Conservation (phyloP, 768 basidiomycete genomes). For the Agrocybe pediades region DNA sequence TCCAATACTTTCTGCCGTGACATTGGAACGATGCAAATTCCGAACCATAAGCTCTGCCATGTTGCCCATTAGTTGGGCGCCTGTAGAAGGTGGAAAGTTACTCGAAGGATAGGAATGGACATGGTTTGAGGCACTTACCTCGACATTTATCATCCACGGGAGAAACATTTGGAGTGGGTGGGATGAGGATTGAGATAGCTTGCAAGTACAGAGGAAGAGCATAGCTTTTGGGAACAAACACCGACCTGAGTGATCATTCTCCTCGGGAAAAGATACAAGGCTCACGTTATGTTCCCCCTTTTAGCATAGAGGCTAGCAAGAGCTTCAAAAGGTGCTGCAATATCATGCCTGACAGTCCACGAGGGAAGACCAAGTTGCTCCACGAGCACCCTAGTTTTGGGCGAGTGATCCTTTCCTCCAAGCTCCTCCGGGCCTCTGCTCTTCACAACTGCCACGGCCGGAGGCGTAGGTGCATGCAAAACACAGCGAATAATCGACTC, state of each 20-base stretch:
- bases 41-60: slow-evolving; percentile 46
- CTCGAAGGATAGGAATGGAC: background rate
- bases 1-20: slow-evolving; percentile 31
- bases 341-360: slow-evolving; percentile 61
- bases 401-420: slow-evolving; percentile 3
- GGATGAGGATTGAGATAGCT: slow-evolving; percentile 62
- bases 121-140: slow-evolving; percentile 39
- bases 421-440: background rate
- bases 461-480: slow-evolving; percentile 21
- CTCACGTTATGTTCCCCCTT: slow-evolving; percentile 58
- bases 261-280: slow-evolving; percentile 7
- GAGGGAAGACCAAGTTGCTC: slow-evolving; percentile 57
- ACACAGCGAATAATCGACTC: slow-evolving; percentile 42
- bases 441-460: slow-evolving; percentile 5
- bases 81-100: slow-evolving; percentile 20
- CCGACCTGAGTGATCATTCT: no score
- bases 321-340: slow-evolving; percentile 70
- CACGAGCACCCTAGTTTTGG: slow-evolving; percentile 33
- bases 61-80: slow-evolving; percentile 49
- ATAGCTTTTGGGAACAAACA: no score
- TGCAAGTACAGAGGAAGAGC: slow-evolving; percentile 69
- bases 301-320: slow-evolving; percentile 63
- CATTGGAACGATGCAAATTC: slow-evolving; percentile 17
- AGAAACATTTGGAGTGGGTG: slow-evolving; percentile 37
- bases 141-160: slow-evolving; percentile 57